phyloP scores from a whole-genome alignment of 192 early-diverging fungal species.

The Paraglomus occultum region DNA sequence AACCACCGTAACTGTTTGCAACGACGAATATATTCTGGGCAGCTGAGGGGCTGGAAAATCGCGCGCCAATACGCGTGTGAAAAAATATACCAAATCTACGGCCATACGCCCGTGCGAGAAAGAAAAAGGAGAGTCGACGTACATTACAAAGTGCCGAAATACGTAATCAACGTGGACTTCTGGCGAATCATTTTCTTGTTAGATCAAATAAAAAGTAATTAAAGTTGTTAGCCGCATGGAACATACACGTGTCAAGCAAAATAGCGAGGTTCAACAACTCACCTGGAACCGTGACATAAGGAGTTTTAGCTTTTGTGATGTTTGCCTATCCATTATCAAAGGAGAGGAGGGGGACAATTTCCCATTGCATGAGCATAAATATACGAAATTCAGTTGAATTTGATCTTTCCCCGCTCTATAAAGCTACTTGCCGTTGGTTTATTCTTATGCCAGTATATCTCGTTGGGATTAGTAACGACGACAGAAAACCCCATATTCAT shows the following conservation, averaged over 20 bases:
- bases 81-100: background rate
- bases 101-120: too few relatives aligned
- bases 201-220: background rate
- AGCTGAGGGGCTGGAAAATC: background rate
- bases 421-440: conserved; percentile 19
- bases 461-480: conserved; percentile 24
- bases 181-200: conserved; percentile 23
- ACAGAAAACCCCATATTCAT: conserved; percentile 20
- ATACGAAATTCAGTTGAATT: background rate
- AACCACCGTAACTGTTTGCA: conserved; percentile 27
- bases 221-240: background rate
- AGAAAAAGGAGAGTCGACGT: background rate
- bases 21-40: conserved; percentile 27
- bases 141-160: conserved; percentile 23
- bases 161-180: conserved; percentile 20
- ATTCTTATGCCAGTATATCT: conserved; percentile 27
- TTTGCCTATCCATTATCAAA: background rate
- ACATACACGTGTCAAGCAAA: background rate
- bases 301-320: conserved; percentile 1
- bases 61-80: background rate
- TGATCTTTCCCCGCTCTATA: background rate
- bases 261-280: background rate
- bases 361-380: background rate
- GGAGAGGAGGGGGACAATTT: too few relatives aligned
- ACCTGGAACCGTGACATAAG: conserved; percentile 18